Base-by-base conservation (phyloP, 352 stramenopile genomes). In the Phytophthora pisi region DNA sequence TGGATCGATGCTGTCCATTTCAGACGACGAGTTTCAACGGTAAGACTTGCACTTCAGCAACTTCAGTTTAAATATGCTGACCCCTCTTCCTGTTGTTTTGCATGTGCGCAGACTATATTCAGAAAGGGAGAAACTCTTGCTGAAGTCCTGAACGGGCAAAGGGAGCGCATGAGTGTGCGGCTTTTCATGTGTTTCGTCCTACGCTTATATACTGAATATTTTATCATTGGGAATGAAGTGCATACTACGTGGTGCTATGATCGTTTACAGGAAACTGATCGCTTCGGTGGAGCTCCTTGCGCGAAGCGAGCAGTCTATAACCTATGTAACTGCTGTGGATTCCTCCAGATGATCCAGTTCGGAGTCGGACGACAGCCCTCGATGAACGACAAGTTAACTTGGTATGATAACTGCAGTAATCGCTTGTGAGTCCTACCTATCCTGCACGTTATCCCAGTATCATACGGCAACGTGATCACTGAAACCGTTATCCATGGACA, bases 1-100 rank as follows among this genome's bases (percentile, higher is more conserved):
- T 40, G 78, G 71, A 3, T 90, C 82, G 18, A 95, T 95, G 81
- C 62, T 98, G 15, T 92, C 84, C 1, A 89, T 98, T 26, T 77
- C 85, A 1, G 64, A 76, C 5, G 79, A 95, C 16, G 87, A 94
- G 18, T 98, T 98, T 54, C 67, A 90, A 68, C 70, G 77, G 82
- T 92, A 74, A 36, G 68, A 34, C 40, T 18, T 26, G 11, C 15
- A 5, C 31, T 31, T 36, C 43, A 23, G 49, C 6, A 16, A 26
- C n/a, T 1, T 13, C 11, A 45, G n/a, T 56, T n/a, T 40, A 10
- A 11, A 15, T 40, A 16, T 0, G 34, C 34, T 40, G 34, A 40
- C 34, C 34, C 34, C 0, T 15, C 18, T 23, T 1, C 4, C 2
- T 20, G 20, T 20, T 53, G 4, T 54, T 20, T 16, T 26, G 5